phyloP scores from a whole-genome alignment of 2,329 filamentous ascomycete genomes.

The Arthrobotrys musiformis region DNA sequence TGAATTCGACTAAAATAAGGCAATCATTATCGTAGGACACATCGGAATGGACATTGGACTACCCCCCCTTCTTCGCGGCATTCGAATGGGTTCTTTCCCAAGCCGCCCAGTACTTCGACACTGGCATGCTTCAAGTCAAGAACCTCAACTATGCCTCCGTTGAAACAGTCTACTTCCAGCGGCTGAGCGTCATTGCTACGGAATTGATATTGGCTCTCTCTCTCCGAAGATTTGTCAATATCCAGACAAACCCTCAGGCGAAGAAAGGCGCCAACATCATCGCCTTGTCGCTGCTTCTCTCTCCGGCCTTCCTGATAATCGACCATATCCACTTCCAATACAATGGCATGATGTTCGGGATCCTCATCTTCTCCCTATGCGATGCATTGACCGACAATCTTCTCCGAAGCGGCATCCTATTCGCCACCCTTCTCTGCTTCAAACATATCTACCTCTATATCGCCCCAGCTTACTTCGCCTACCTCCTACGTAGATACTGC shows the following conservation, averaged over 20 bases:
- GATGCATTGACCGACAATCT: slow-evolving; percentile 80
- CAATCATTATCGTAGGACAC: slow-evolving; percentile 71
- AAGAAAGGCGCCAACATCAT: slow-evolving; percentile 77
- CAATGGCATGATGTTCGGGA: slow-evolving; percentile 94
- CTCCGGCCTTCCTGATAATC: slow-evolving; percentile 92
- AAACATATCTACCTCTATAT: slow-evolving; percentile 99
- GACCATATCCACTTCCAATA: slow-evolving; percentile 99
- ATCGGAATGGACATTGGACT: slow-evolving; percentile 99
- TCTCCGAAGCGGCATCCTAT: slow-evolving; percentile 81
- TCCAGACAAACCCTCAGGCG: slow-evolving; percentile 30
- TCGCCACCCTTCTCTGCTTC: slow-evolving; percentile 86
- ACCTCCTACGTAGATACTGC: slow-evolving; percentile 88
- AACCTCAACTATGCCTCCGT: slow-evolving; percentile 89
- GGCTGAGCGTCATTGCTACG: slow-evolving; percentile 83
- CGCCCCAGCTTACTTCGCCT: slow-evolving; percentile 94
- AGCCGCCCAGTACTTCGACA: slow-evolving; percentile 78
- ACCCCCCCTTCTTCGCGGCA: slow-evolving; percentile 96
- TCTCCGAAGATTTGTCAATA: slow-evolving; percentile 73
- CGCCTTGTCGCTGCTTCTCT: slow-evolving; percentile 88
- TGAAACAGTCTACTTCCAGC: slow-evolving; percentile 93
- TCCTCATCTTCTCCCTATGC: slow-evolving; percentile 86
- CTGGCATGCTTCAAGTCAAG: slow-evolving; percentile 81
- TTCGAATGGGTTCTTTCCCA: slow-evolving; percentile 95
- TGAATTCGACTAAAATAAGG: slow-evolving; percentile 21
- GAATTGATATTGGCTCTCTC: slow-evolving; percentile 87